phyloP scores from a whole-genome alignment of 306 rosid genomes.

The Corylus americana region DNA sequence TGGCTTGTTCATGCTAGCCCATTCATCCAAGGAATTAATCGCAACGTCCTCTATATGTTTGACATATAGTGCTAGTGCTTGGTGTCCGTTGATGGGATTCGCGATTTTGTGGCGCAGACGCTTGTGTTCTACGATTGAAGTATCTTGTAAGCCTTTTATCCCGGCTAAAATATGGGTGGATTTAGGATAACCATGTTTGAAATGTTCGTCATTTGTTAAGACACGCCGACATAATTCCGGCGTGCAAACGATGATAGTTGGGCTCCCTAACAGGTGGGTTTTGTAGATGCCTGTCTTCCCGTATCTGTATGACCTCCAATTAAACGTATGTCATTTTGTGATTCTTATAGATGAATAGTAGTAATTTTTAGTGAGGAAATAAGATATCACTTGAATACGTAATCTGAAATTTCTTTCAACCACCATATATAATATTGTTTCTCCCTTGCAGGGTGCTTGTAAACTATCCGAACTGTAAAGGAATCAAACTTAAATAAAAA shows the following conservation, averaged over 20 bases:
- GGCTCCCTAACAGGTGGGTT: constrained; percentile 28
- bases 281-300: constrained; percentile 36
- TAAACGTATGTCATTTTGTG: background rate
- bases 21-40: constrained; percentile 17
- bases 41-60: constrained; percentile 9
- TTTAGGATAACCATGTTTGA: constrained; percentile 11
- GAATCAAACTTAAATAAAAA: no score
- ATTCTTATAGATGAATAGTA: background rate
- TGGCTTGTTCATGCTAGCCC: constrained; percentile 29
- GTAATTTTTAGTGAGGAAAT: no score
- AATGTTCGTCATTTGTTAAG: constrained; percentile 24
- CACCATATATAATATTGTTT: no score
- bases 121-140: constrained; percentile 11
- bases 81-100: constrained; percentile 22
- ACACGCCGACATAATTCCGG: constrained; percentile 29
- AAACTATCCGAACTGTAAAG: no score
- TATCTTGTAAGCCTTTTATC: background rate
- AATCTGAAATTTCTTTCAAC: background rate
- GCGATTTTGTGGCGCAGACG: constrained; percentile 27
- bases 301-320: constrained; percentile 15
- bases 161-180: constrained; percentile 19
- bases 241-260: constrained; percentile 20
- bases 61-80: constrained; percentile 21
- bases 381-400: no score
- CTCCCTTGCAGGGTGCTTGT: no score